Conservation (phyloP, 768 basidiomycete genomes). For the Pleurotus citrinopileatus region DNA sequence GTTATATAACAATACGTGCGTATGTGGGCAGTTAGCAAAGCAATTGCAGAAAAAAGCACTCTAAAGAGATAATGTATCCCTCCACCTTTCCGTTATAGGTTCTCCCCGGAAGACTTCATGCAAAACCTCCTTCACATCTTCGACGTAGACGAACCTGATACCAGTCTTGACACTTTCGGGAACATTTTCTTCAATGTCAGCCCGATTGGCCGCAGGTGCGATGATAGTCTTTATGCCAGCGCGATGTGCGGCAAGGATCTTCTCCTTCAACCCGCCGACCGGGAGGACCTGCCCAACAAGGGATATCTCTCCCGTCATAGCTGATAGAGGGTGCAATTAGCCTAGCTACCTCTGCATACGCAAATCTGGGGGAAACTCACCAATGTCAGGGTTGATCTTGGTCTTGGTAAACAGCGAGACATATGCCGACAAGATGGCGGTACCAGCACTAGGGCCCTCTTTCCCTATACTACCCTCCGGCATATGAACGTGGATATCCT, state of each 20-base stretch:
- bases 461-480: slow-evolving; percentile 92
- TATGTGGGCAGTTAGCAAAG: background rate
- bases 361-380: slow-evolving; percentile 38
- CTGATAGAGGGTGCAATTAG: slow-evolving; percentile 32
- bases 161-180: slow-evolving; percentile 94
- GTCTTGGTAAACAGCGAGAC: slow-evolving; percentile 90
- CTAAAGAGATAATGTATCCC: slow-evolving; percentile 45
- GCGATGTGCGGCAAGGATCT: slow-evolving; percentile 94
- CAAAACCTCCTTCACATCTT: slow-evolving; percentile 87
- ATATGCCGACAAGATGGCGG: slow-evolving; percentile 87
- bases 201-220: slow-evolving; percentile 83
- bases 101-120: slow-evolving; percentile 79
- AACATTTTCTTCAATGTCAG: slow-evolving; percentile 97
- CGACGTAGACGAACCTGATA: slow-evolving; percentile 93
- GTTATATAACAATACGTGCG: background rate
- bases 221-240: slow-evolving; percentile 93
- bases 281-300: slow-evolving; percentile 95
- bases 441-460: slow-evolving; percentile 96
- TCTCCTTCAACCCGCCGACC: slow-evolving; percentile 94
- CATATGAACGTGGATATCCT: slow-evolving; percentile 96
- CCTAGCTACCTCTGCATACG: background rate
- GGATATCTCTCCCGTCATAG: slow-evolving; percentile 98
- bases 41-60: background rate
- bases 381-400: slow-evolving; percentile 82
- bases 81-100: slow-evolving; percentile 60